Base-by-base conservation (phyloP, 768 basidiomycete genomes). In the Neoboletus brunneissimus region DNA sequence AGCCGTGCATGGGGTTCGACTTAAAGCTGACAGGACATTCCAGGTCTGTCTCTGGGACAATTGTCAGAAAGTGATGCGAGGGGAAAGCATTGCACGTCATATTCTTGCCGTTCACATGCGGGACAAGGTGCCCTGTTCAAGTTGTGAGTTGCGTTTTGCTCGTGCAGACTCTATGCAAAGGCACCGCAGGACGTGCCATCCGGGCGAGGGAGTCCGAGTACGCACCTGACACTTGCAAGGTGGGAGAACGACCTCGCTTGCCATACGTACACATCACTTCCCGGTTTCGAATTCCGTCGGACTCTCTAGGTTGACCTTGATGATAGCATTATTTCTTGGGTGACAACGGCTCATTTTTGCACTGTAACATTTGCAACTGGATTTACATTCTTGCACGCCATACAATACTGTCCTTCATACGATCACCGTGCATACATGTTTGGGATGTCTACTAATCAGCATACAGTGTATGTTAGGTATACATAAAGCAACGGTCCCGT, bases 71-170 rank as follows among this genome's bases (percentile, higher is more conserved):
- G 12, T 15, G 35, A 68, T 70, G 68, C 60, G 48, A 0, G 58
- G 45, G 49, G 68, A 72, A 20, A 72, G 68, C 49, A 60, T 70
- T 2, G 4, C 60, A 0, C 68, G 70, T 0, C 68, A 72, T 11
- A 35, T 70, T 16, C 55, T 68, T 10, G 41, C 64, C 0, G 59
- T 72, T 1, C 70, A 70, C 18, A 34, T 68, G 45, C 41, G 34
- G 43, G 49, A 66, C 51, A 70, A 58, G 48, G 64, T 55, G 7
- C 15, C 16, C 7, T 70, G 70, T 25, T 20, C 50, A 1, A n/a
- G 12, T 20, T 70, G 70, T 32, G 44, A 51, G 11, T 51, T 51
- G 27, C 18, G 12, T 25, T 69, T 72, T 23, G 68, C 70, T 13
- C 65, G 68, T 8, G 25, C 8, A 11, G 68, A 69, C 40, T 69